Evolutionary conservation across 2,329 filamentous ascomycete species (phyloP), one percentile per base, ranked within the genome.

Genomic region (Furcasterigmium furcatum): DNA sequence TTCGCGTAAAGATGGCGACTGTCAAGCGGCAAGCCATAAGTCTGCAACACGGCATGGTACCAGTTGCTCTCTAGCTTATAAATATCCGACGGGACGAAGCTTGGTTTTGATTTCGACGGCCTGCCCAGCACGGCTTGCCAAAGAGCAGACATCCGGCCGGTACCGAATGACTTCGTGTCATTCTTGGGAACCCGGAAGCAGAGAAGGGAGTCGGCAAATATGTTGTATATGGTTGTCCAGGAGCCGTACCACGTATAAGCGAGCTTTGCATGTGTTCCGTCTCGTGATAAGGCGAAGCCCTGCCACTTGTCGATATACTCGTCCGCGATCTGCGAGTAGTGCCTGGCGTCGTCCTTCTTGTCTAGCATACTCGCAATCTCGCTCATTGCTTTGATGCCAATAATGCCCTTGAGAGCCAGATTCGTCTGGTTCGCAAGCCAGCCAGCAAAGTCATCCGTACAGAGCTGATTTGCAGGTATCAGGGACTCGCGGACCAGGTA

Each of bases 1-100:
- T 95, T 95, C 27, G 88, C 86, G 64, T 94, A 94, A 4, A 92
- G 65, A 63, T 94, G 88, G 36, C 90, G 80, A 54, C 80, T 87
- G 65, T 95, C 90, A 8, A 95, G 77, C 0, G 90, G 89, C 4
- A 95, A 69, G 1, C 90, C 90, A 63, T 92, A 95, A 56, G 80
- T 83, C 62, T 95, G 88, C 53, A 88, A 79, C 9, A 92, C 88
- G 13, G 80, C 76, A 51, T 80, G 74, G 68, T 95, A 95, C 88
- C 87, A 95, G 47, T 84, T 74, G 39, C 85, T 91, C 61, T 95
- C 88, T 52, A 84, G 82, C 55, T 81, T 79, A 72, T 95, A 95
- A 55, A 95, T 78, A 56, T 77, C 75, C 52, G 85, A 77, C 2
- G 88, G 85, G 41, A 95, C 84, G 64, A 94, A 90, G 4, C 54